Conservation (phyloP, 768 basidiomycete species). For the Collybiopsis luxurians region DNA sequence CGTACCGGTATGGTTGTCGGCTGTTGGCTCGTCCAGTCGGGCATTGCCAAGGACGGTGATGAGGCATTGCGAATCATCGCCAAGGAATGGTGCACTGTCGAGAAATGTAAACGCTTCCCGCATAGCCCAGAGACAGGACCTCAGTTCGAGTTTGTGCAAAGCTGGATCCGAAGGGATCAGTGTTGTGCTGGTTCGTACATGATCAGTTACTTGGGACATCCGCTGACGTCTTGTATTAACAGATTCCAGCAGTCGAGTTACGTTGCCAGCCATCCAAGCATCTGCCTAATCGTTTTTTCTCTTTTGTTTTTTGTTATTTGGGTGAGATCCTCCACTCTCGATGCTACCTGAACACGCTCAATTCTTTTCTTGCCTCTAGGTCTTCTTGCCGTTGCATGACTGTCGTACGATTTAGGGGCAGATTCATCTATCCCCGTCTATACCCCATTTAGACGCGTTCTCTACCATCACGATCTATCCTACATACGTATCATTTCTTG, state of each 20-base stretch:
- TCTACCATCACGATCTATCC: constrained; percentile 1
- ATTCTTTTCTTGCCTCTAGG: background rate
- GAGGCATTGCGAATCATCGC: constrained; percentile 67
- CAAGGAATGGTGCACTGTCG: constrained; percentile 69
- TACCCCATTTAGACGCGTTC: background rate
- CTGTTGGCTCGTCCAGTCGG: constrained; percentile 75
- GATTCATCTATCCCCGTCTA: too few species aligned
- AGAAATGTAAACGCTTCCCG: constrained; percentile 74
- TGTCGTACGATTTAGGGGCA: too few species aligned
- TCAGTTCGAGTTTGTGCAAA: constrained; percentile 67
- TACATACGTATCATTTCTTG: background rate
- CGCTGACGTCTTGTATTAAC: background rate
- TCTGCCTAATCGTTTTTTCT: background rate
- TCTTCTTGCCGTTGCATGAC: background rate
- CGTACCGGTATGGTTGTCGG: constrained; percentile 62
- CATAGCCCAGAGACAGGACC: constrained; percentile 79
- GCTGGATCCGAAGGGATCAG: background rate
- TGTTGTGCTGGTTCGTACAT: background rate
- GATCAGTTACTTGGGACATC: too few species aligned
- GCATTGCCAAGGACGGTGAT: constrained; percentile 55
- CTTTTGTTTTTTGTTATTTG: background rate
- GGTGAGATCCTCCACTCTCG: too few species aligned
- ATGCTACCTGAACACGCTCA: too few species aligned
- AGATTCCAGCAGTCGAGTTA: background rate
- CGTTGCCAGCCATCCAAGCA: background rate